Evolutionary conservation across 1,139 yeast species (phyloP).

Genomic region (Yamadazyma conglobata): DNA sequence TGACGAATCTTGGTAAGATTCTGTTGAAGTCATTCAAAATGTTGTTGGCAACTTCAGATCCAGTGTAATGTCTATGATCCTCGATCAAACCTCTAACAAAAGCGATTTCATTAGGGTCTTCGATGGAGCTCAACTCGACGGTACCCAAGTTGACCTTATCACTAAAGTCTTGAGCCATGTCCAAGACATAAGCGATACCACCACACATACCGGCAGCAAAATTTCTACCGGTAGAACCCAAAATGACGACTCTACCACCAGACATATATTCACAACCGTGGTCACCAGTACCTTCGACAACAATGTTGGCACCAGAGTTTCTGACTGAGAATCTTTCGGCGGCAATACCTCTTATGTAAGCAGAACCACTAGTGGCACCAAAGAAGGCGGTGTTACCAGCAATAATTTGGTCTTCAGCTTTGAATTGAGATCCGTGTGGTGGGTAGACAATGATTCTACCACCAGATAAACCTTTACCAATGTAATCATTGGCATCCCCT

Average conservation of each 20-base stretch:
- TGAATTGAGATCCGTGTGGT: constrained; percentile 76
- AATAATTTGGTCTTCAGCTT: constrained; percentile 93
- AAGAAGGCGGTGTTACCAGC: constrained; percentile 97
- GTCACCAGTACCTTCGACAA: constrained; percentile 96
- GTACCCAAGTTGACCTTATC: constrained; percentile 78
- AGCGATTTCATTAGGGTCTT: constrained; percentile 91
- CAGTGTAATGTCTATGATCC: constrained; percentile 93
- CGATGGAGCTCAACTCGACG: constrained; percentile 72
- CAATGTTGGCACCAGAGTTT: constrained; percentile 97
- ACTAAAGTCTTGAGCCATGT: constrained; percentile 88
- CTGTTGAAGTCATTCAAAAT: constrained; percentile 85
- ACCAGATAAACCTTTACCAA: constrained; percentile 96
- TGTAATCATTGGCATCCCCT: constrained; percentile 98
- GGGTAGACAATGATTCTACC: constrained; percentile 93
- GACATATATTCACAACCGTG: constrained; percentile 99
- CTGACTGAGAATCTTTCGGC: constrained; percentile 98
- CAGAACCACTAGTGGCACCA: constrained; percentile 95
- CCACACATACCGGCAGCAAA: constrained; percentile 99
- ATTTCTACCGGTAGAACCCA: constrained; percentile 89
- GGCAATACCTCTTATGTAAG: constrained; percentile 94
- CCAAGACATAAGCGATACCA: constrained; percentile 96
- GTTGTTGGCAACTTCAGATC: constrained; percentile 83
- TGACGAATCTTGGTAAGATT: constrained; percentile 83
- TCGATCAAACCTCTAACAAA: constrained; percentile 90
- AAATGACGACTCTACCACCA: constrained; percentile 94